Evolutionary conservation across 2,329 filamentous ascomycete species (phyloP), one percentile per base, ranked within the genome.

Genomic region (Chaetomiaceae sp.): DNA sequence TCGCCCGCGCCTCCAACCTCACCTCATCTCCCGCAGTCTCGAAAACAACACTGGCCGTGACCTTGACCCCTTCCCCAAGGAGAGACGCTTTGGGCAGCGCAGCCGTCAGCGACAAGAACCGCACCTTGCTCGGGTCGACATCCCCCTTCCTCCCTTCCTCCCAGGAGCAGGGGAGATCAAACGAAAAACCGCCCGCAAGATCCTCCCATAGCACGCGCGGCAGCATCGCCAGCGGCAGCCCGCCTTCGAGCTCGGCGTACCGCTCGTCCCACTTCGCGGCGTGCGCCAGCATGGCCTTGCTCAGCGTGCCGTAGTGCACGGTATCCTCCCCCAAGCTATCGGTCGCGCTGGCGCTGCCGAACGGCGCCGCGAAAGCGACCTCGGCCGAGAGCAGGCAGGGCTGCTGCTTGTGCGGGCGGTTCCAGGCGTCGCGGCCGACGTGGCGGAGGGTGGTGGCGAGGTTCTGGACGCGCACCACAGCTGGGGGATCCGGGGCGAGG

Each of bases 251-350:
- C 3, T 31, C 14, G 27, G 27, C 8, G 9, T 31, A 27, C 6
- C 5, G 25, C 25, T 12, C 17, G 39, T 60, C 47, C 14, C 51
- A 56, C 27, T 23, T 3, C 31, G 2, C 40, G 34, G 84, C 64
- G 12, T 71, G 72, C 22, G 69, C 67, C 29, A 85, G 70, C 14
- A 91, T 74, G 0, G 75, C 74, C 70, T 90, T 89, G 71, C 82
- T 84, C 14, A 91, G 74, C 9, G 73, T 76, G 2, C 88, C 87
- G 64, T 91, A 91, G 71, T 91, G 85, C 22, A 90, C 81, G 2
- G 88, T 91, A 65, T 87, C 87, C n/a, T 70, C 68, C 42, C 82
- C 78, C 31, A 91, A 77, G 8, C 71, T 71, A 69, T 91, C 88
- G 4, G 69, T 68, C 1, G 74, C 63, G 0, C 83, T 82, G 1